Evolutionary conservation across 2,329 filamentous ascomycete species (phyloP), one percentile per base, ranked within the genome.

Genomic region (Phyllosticta capitalensis): DNA sequence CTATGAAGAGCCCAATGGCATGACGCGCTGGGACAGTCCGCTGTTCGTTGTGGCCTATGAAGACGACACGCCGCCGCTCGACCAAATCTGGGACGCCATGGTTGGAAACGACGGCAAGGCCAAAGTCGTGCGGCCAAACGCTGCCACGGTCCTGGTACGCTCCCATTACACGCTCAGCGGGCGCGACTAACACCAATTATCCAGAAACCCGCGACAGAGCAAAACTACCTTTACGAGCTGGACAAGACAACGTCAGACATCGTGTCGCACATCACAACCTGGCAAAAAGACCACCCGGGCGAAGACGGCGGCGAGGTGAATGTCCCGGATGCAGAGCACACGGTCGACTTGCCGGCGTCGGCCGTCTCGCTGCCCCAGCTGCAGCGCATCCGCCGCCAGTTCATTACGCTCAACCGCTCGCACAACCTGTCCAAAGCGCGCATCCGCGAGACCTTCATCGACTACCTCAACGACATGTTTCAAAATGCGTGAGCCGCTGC

Each of bases 1-100:
- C 58, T 92, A 92, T 69, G 89, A 95, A 72, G 89, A 95, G 73
- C 89, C 90, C 14, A 94, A 92, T 69, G 83, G 86, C 21, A 92
- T 92, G 88, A 86, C 82, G 2, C 78, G 89, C 51, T 95, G 90
- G 90, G 89, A 95, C 70, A 88, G 86, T 58, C 89, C 90, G 1
- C 79, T 94, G 2, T 94, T 92, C 73, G 87, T 87, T 3, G 79
- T 94, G 0, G 80, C 90, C 10, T 89, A 86, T 79, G 86, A 91
- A 52, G 90, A 95, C 69, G 81, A 81, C 59, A 79, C 80, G 60
- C 81, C 80, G n/a, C 84, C 84, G 1, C 87, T 84, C 62, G 83
- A 86, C 54, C 78, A 80, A 60, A 81, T 94, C 60, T 94, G 89
- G 89, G 87, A 92, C 50, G 82, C 85, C 1, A 75, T 94, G 60